These are phyloP conservation scores for Claviceps lovelessii DNA, from an alignment of 2,329 filamentous ascomycete species.

Conservation along the genomic window DNA sequence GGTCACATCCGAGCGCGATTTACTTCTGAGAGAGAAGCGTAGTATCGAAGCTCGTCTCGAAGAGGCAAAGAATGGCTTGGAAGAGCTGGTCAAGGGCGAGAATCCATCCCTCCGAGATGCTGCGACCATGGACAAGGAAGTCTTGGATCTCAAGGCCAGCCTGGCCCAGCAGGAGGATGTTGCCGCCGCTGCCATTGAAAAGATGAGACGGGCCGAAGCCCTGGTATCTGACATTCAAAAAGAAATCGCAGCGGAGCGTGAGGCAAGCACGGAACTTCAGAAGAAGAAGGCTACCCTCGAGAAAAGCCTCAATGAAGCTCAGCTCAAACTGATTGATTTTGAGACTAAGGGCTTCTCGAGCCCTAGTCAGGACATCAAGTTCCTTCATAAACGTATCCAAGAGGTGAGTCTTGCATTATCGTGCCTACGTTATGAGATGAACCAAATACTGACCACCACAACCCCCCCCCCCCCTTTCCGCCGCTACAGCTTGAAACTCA, in stretches of 20 bases:
- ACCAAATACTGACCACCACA: slow-evolving; percentile 11
- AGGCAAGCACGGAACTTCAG: slow-evolving; percentile 65
- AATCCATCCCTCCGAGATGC: slow-evolving; percentile 81
- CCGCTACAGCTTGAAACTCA: slow-evolving; percentile 63
- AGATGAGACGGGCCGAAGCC: slow-evolving; percentile 90
- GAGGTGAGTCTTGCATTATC: slow-evolving; percentile 50
- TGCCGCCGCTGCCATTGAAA: slow-evolving; percentile 78
- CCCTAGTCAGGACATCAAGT: slow-evolving; percentile 87
- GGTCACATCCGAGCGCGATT: slow-evolving; percentile 69
- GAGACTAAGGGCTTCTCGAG: slow-evolving; percentile 96
- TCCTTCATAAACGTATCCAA: slow-evolving; percentile 85
- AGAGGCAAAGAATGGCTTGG: slow-evolving; percentile 76
- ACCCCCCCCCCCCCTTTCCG: too few relatives aligned
- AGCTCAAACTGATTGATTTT: slow-evolving; percentile 78
- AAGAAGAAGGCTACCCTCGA: slow-evolving; percentile 83
- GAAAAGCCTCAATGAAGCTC: slow-evolving; percentile 79
- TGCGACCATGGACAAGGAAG: slow-evolving; percentile 73
- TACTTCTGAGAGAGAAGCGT: slow-evolving; percentile 76
- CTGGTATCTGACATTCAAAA: slow-evolving; percentile 81
- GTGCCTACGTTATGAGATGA: slow-evolving; percentile 8
- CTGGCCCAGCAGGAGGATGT: slow-evolving; percentile 91
- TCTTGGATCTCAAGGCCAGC: slow-evolving; percentile 75
- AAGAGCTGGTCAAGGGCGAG: slow-evolving; percentile 73
- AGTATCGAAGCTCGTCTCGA: slow-evolving; percentile 70
- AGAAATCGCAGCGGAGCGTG: slow-evolving; percentile 75